These are phyloP conservation scores for Trichoderma asperellum DNA, from an alignment of 2,329 filamentous ascomycete genomes.

Conservation along the genomic window DNA sequence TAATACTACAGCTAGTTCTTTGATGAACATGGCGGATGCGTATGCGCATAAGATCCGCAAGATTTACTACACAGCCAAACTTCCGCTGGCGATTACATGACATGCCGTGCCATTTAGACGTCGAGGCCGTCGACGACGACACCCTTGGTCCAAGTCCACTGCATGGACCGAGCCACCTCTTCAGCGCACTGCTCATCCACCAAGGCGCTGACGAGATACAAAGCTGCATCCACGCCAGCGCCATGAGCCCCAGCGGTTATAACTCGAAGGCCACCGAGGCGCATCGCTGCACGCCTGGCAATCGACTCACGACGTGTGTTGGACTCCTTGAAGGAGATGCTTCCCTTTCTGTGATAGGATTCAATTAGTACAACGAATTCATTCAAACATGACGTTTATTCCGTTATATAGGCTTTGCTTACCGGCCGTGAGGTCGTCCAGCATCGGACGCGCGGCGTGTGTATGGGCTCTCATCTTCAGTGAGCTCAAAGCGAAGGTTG, in stretches of 20 bases:
- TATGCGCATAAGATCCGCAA: conserved; percentile 13
- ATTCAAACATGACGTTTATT: neutral
- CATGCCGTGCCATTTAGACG: conserved; percentile 57
- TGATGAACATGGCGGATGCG: conserved; percentile 16
- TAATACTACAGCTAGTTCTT: conserved; percentile 28
- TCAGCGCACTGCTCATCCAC: conserved; percentile 76
- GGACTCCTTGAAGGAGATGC: conserved; percentile 77
- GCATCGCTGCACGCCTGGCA: conserved; percentile 75
- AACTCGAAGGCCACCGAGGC: conserved; percentile 70
- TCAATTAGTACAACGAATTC: conserved; percentile 32
- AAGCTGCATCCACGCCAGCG: conserved; percentile 78
- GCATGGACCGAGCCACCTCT: conserved; percentile 74
- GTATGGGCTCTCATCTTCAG: conserved; percentile 82
- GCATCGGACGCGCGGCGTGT: conserved; percentile 74
- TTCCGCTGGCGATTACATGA: conserved; percentile 29
- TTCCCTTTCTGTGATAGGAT: conserved; percentile 67
- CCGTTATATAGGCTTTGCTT: conserved; percentile 37
- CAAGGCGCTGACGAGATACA: conserved; percentile 84
- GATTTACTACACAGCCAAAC: conserved; percentile 29
- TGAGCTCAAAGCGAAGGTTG: conserved; percentile 84
- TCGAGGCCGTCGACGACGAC: conserved; percentile 83
- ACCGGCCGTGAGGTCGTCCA: conserved; percentile 64
- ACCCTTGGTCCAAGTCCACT: conserved; percentile 86
- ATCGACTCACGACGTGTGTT: conserved; percentile 79
- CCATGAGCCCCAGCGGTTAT: conserved; percentile 80